A percentile compares a stretch with the other conserved stretches of the same genome.
Evolutionary conservation across 2,329 filamentous ascomycete genomes (phyloP).

Genomic region (Fusarium bactridioides): DNA sequence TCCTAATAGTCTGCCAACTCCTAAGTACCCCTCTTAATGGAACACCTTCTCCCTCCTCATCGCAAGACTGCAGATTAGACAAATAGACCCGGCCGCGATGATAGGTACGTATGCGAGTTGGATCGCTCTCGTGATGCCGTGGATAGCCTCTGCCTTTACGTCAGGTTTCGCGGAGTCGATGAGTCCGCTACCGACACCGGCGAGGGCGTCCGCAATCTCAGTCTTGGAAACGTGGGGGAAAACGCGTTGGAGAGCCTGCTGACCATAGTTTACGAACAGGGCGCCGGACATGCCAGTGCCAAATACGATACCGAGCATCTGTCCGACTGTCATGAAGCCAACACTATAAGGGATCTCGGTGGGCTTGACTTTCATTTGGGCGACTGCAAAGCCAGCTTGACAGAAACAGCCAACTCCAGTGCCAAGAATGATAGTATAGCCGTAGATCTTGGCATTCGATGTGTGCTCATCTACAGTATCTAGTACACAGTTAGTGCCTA

Average conservation of each 20-base stretch:
- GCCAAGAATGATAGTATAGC: background rate
- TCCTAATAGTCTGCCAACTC: no score
- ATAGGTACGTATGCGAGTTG: slow-evolving; percentile 16
- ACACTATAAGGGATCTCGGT: slow-evolving; percentile 10
- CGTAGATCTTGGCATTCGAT: slow-evolving; percentile 3
- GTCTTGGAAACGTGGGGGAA: background rate
- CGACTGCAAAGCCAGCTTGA: slow-evolving; percentile 6
- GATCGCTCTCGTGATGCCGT: slow-evolving; percentile 2
- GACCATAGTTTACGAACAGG: slow-evolving; percentile 6
- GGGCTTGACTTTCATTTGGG: slow-evolving; percentile 5
- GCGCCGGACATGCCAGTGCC: slow-evolving; percentile 12
- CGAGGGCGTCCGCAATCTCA: slow-evolving; percentile 7
- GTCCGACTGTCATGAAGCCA: slow-evolving; percentile 15
- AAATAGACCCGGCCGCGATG: slow-evolving; percentile 11
- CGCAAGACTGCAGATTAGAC: background rate
- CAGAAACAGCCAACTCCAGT: slow-evolving; percentile 11
- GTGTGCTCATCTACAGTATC: slow-evolving; percentile 3
- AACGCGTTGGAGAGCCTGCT: background rate
- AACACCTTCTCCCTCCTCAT: slow-evolving; percentile 14
- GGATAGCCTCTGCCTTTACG: background rate
- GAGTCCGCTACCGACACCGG: background rate
- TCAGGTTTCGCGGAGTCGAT: background rate
- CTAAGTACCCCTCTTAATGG: fast-evolving
- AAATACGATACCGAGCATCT: slow-evolving; percentile 14
- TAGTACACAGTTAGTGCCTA: background rate